phyloP scores from a whole-genome alignment of 768 basidiomycete genomes.

The Mycena filopes region DNA sequence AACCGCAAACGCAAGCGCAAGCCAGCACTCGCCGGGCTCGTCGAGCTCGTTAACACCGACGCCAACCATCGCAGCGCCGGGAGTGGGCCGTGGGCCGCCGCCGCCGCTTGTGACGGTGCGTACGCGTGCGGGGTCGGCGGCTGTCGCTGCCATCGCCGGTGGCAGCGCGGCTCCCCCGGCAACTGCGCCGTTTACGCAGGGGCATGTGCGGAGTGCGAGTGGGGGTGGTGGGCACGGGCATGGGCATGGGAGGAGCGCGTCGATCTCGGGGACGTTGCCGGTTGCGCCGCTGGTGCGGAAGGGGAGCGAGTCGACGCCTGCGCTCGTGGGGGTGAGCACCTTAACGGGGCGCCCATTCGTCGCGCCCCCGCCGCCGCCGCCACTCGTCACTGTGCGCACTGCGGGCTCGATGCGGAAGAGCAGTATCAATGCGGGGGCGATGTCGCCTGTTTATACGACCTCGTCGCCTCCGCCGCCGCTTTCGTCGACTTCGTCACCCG shows the following conservation, averaged over 20 bases:
- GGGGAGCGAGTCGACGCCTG: background rate
- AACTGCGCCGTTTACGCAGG: no score
- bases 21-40: background rate
- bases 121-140: background rate
- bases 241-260: conserved; percentile 11
- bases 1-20: no score
- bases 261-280: conserved; percentile 4
- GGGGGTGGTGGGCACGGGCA: background rate
- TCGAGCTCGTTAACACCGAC: no score
- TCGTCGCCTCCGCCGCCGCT: no score
- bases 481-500: no score
- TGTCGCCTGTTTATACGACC: no score
- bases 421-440: no score
- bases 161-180: no score
- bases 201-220: no score
- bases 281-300: background rate
- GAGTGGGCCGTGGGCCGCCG: background rate
- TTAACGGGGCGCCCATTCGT: conserved; percentile 1
- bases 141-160: no score
- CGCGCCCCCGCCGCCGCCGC: conserved; percentile 24
- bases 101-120: conserved; percentile 19
- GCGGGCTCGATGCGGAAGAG: background rate
- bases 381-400: conserved; percentile 19
- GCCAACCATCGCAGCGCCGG: background rate
- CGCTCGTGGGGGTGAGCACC: no score